Evolutionary conservation across 495 filamentous ascomycete genomes (phyloP).

Genomic region (Neurospora sp.): DNA sequence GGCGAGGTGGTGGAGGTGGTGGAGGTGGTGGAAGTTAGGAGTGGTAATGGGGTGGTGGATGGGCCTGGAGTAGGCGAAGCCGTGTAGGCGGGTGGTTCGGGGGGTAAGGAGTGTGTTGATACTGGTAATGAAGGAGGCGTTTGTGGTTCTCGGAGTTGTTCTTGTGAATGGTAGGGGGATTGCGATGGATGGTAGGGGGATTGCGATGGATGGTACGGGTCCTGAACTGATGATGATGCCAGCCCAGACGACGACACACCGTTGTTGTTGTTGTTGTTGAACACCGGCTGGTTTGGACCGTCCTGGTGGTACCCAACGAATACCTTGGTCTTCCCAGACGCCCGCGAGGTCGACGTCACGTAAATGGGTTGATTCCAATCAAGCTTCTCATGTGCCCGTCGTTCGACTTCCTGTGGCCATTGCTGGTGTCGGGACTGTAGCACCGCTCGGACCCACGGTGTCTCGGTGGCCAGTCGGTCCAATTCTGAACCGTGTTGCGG

Average conservation of each 20-base stretch:
- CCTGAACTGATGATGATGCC: neutral
- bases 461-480: neutral
- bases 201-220: neutral
- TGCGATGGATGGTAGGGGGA: neutral
- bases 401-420: neutral
- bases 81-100: neutral
- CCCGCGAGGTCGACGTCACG: neutral
- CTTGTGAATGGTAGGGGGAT: neutral
- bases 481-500: neutral
- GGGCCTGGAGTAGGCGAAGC: neutral
- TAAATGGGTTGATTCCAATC: neutral
- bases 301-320: neutral
- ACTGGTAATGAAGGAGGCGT: neutral
- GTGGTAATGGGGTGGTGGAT: neutral
- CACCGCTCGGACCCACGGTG: neutral
- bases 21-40: neutral
- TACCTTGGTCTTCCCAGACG: neutral
- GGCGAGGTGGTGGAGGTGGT: neutral
- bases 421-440: neutral
- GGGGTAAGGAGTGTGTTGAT: neutral
- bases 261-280: neutral
- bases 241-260: neutral
- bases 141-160: neutral
- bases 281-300: constrained; percentile 1
- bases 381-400: neutral